Conservation (phyloP, 306 rosid genomes). For the Mimosa pudica region DNA sequence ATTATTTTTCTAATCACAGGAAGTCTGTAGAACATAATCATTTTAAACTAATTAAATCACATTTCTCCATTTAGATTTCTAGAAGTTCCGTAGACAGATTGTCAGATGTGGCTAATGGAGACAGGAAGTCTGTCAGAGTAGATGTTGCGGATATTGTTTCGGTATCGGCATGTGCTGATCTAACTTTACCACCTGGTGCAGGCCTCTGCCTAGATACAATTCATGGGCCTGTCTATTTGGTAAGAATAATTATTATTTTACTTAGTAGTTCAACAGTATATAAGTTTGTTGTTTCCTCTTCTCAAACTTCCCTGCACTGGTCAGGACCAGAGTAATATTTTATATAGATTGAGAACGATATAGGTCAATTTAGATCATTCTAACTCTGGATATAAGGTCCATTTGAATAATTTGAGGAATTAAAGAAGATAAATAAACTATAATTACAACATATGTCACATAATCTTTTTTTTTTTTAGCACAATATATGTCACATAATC, state of each 20-base stretch:
- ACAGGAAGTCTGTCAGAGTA: slow-evolving; percentile 69
- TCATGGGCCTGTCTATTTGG: slow-evolving; percentile 84
- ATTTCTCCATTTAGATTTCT: slow-evolving; percentile 49
- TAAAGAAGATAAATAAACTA: too few relatives aligned
- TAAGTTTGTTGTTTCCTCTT: slow-evolving; percentile 21
- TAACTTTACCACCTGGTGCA: slow-evolving; percentile 96
- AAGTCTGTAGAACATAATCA: slow-evolving; percentile 29
- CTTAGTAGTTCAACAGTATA: slow-evolving; percentile 10
- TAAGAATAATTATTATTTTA: slow-evolving; percentile 41
- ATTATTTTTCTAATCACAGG: slow-evolving; percentile 23
- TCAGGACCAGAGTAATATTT: neutral
- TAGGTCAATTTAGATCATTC: slow-evolving; percentile 18
- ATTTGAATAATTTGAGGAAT: too few relatives aligned
- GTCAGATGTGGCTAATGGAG: slow-evolving; percentile 55
- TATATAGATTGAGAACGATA: slow-evolving; percentile 15
- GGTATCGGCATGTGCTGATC: slow-evolving; percentile 92
- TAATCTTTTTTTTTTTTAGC: too few relatives aligned
- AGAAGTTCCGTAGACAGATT: slow-evolving; percentile 60
- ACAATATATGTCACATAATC: too few relatives aligned
- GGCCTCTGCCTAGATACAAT: slow-evolving; percentile 90
- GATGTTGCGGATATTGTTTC: slow-evolving; percentile 88
- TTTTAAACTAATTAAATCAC: slow-evolving; percentile 20
- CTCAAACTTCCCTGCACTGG: neutral
- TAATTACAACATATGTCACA: too few relatives aligned
- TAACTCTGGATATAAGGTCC: too few relatives aligned